phyloP scores from a whole-genome alignment of 495 filamentous ascomycete species.

The Evansstolkia leycettana region DNA sequence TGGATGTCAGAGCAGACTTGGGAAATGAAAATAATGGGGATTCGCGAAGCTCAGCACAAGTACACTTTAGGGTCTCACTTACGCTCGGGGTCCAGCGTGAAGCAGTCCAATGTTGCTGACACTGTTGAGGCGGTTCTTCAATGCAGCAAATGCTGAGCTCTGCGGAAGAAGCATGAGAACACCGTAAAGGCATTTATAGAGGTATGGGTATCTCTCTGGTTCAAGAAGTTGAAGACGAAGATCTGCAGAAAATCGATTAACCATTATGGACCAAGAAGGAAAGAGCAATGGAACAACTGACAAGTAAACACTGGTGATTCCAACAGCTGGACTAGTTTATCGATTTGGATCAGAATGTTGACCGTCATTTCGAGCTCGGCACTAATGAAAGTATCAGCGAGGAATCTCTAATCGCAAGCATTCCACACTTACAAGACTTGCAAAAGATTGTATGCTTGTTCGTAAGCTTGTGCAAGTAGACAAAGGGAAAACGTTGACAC shows the following conservation, averaged over 20 bases:
- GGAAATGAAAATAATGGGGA: too few species aligned
- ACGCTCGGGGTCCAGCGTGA: slow-evolving; percentile 74
- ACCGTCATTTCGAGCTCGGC: slow-evolving; percentile 98
- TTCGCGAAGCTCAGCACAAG: not conserved
- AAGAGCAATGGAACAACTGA: slow-evolving; percentile 20
- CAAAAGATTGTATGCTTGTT: slow-evolving; percentile 92
- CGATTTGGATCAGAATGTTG: slow-evolving; percentile 96
- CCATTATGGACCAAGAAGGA: not conserved
- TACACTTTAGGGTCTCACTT: slow-evolving; percentile 27
- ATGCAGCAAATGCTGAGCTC: slow-evolving; percentile 87
- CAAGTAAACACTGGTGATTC: slow-evolving; percentile 98
- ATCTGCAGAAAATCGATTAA: slow-evolving; percentile 38
- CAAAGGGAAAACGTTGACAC: slow-evolving; percentile 96
- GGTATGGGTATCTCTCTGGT: slow-evolving; percentile 86
- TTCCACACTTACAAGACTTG: slow-evolving; percentile 70
- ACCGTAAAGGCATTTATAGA: slow-evolving; percentile 98
- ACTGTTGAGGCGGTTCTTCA: slow-evolving; percentile 94
- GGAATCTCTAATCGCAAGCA: not conserved
- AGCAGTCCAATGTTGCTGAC: slow-evolving; percentile 95
- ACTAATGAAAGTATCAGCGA: slow-evolving; percentile 40
- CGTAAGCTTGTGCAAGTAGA: slow-evolving; percentile 92
- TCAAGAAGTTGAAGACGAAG: slow-evolving; percentile 96
- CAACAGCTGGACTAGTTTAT: slow-evolving; percentile 94
- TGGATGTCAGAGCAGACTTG: too few species aligned
- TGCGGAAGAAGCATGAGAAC: slow-evolving; percentile 96